Evolutionary conservation across 2,329 filamentous ascomycete species (phyloP), one percentile per base, ranked within the genome.

Genomic region (Albifimbria verrucaria): DNA sequence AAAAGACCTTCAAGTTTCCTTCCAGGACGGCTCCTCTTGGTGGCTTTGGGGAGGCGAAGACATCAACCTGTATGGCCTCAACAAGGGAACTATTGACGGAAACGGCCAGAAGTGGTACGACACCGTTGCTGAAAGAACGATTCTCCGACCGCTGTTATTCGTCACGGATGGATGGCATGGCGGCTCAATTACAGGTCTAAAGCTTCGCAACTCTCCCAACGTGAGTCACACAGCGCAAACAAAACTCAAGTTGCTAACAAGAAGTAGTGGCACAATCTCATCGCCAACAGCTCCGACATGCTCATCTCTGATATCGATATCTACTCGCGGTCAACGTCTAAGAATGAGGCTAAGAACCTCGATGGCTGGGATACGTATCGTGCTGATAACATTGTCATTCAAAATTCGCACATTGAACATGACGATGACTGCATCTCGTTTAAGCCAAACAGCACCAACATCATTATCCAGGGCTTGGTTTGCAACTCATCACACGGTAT

Each of bases 401-500:
- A 88, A 61, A 82, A 88, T 63, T 86, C 81, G 87, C 57, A 75
- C 83, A 63, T 58, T 10, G 49, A 57, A 15, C 52, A 58, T 17
- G 55, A 55, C n/a, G 56, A 58, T 43, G 80, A 90, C 64, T 89
- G 87, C 55, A 84, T 89, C 17, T 85, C 83, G 1, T 89, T 89
- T 77, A 89, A 89, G 68, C 86, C 86, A 20, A 89, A 89, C 67
- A 83, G 78, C 59, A 88, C 84, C 43, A 78, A 87, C 58, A 81
- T 89, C 17, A 66, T 89, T 3, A 80, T 89, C 6, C 84, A 89
- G 64, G 83, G 84, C 52, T 70, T 89, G 6, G 70, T 73, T 52
- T 89, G 87, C 69, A 86, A 85, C 61, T 84, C 84, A 36, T 87
- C 82, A 2, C 86, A 89, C 63, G 87, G 87, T 26, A 88, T 89